A percentile compares a stretch with the other conserved stretches of the same genome.
phyloP scores from a whole-genome alignment of 2,329 filamentous ascomycete species.

The Hymenoscyphus infarciens region DNA sequence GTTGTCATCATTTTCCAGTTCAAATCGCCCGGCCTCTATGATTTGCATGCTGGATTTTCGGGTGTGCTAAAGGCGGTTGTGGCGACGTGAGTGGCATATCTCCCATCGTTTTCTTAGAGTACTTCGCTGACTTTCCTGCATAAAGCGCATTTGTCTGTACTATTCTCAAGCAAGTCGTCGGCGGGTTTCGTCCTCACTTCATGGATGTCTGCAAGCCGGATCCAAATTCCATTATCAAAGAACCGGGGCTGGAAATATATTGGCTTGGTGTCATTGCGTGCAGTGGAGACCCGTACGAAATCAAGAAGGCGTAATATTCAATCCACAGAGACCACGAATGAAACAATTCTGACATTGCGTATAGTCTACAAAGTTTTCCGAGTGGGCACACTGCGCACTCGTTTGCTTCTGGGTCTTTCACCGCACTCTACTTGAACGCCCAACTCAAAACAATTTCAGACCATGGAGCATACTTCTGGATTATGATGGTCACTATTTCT shows the following conservation, averaged over 20 bases:
- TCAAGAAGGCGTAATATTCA: constrained; percentile 31
- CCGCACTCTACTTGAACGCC: constrained; percentile 70
- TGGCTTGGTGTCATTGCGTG: constrained; percentile 63
- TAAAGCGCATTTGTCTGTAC: constrained; percentile 66
- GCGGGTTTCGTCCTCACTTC: constrained; percentile 66
- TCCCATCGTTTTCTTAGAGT: constrained; percentile 48
- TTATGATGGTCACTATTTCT: constrained; percentile 59
- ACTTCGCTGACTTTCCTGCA: constrained; percentile 20
- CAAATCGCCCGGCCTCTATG: constrained; percentile 61
- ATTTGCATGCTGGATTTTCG: constrained; percentile 38
- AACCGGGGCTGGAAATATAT: constrained; percentile 59
- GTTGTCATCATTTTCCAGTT: constrained; percentile 63
- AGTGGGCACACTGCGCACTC: constrained; percentile 70
- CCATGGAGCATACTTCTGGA: constrained; percentile 69
- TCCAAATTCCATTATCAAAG: constrained; percentile 44
- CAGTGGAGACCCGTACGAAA: constrained; percentile 57
- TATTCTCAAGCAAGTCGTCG: constrained; percentile 69
- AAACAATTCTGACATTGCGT: background rate
- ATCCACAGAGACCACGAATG: too few relatives aligned
- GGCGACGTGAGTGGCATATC: constrained; percentile 17
- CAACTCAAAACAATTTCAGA: constrained; percentile 72
- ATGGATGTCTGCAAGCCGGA: constrained; percentile 63
- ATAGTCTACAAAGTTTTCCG: constrained; percentile 60
- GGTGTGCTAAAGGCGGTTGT: constrained; percentile 23
- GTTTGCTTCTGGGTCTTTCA: constrained; percentile 65